phyloP scores from a whole-genome alignment of 129 eudicot species.

The Sambucus nigra region DNA sequence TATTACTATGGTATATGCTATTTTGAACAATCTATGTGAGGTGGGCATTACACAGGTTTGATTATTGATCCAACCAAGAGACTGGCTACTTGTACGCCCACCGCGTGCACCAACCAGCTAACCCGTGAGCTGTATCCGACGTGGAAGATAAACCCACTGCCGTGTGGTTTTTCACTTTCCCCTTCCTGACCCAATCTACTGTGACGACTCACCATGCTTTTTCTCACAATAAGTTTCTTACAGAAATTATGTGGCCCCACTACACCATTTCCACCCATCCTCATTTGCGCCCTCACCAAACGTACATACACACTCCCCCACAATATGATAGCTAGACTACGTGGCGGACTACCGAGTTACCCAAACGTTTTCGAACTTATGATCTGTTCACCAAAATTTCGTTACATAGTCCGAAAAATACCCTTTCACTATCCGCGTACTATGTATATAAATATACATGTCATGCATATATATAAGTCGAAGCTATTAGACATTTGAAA shows the following conservation, averaged over 20 bases:
- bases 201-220: neutral
- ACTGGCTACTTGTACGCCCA: too few species aligned
- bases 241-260: neutral
- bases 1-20: too few species aligned
- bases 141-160: slow-evolving; percentile 7
- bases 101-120: too few species aligned
- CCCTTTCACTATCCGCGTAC: neutral
- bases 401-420: neutral
- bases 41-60: too few species aligned
- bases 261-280: neutral
- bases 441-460: neutral
- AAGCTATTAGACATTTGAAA: too few species aligned
- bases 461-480: too few species aligned
- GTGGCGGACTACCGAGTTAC: neutral
- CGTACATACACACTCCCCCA: neutral
- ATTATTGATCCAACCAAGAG: too few species aligned
- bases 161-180: neutral
- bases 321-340: neutral
- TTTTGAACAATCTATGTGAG: too few species aligned
- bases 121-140: slow-evolving; percentile 6
- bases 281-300: neutral
- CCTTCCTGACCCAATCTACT: neutral
- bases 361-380: neutral
- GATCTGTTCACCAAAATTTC: neutral
- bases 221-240: neutral